Conservation (phyloP, 1,284 basidiomycete species). For the Takashimella koratensis region DNA sequence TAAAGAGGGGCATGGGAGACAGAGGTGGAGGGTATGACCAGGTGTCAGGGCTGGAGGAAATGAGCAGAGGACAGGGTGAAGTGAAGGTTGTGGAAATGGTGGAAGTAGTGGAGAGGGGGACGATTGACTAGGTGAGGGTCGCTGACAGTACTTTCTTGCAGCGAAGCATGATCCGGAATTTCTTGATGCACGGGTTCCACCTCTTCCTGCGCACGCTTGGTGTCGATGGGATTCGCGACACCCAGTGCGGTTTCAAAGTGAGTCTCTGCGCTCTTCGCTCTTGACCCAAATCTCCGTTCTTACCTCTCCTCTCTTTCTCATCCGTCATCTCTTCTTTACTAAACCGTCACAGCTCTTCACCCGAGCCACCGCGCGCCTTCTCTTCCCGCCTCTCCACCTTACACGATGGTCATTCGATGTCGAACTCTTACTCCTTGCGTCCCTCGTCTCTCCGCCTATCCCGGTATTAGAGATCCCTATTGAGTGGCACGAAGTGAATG, state of each 20-base stretch:
- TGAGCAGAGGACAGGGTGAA: too few species aligned
- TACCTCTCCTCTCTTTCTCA: background rate
- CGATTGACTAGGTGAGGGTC: too few species aligned
- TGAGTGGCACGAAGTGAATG: conserved; percentile 85
- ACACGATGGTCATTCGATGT: conserved; percentile 94
- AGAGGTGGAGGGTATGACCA: too few species aligned
- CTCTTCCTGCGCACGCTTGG: conserved; percentile 76
- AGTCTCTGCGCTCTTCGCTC: conserved; percentile 26
- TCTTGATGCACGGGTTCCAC: conserved; percentile 89
- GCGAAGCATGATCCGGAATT: conserved; percentile 80
- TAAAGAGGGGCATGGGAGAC: too few species aligned
- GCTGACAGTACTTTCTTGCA: conserved; percentile 39
- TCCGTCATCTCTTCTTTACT: too few species aligned
- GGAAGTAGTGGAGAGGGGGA: background rate
- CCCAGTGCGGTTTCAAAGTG: conserved; percentile 91
- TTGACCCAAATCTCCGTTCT: background rate
- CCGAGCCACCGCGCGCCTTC: conserved; percentile 66
- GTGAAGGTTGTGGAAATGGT: too few species aligned
- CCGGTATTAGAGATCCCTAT: conserved; percentile 82
- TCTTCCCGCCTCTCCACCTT: conserved; percentile 80
- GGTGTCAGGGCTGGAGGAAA: too few species aligned
- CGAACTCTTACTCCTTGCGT: conserved; percentile 84
- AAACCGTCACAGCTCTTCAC: conserved; percentile 60
- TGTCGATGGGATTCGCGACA: conserved; percentile 82
- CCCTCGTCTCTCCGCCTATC: conserved; percentile 58